Percentiles rank a stretch among this genome's conserved stretches.
These are phyloP conservation scores for Lantana camara DNA, from an alignment of 257 asterid genomes.

Conservation along the genomic window DNA sequence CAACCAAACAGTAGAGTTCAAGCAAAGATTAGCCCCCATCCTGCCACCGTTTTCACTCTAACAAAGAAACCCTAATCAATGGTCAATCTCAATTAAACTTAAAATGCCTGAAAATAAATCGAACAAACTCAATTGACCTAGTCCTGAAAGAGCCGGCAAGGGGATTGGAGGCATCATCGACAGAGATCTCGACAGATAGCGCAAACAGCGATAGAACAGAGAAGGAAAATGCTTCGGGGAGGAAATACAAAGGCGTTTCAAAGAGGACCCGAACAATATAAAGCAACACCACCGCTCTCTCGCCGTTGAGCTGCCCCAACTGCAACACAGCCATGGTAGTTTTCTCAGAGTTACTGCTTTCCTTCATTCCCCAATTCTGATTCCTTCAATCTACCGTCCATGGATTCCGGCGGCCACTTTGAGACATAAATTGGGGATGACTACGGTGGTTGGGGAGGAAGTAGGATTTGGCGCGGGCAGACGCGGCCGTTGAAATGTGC, in stretches of 20 bases:
- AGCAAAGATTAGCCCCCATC: conserved; percentile 1
- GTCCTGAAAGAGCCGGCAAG: conserved; percentile 51
- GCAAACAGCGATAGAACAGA: conserved; percentile 63
- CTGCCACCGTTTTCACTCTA: not conserved
- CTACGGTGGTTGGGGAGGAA: not conserved
- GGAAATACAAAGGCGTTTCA: conserved; percentile 55
- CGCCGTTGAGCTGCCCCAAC: conserved; percentile 75
- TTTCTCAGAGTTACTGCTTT: not conserved
- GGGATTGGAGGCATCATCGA: conserved; percentile 58
- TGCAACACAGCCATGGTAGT: conserved; percentile 45
- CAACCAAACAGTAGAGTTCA: not conserved
- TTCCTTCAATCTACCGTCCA: not conserved
- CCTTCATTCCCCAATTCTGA: conserved; percentile 10
- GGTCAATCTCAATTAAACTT: conserved; percentile 16
- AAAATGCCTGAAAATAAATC: not conserved
- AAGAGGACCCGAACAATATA: conserved; percentile 55
- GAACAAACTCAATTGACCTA: conserved; percentile 47
- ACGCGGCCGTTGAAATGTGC: not conserved
- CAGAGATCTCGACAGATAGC: conserved; percentile 74
- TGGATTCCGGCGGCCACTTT: conserved; percentile 10
- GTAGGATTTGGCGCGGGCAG: conserved; percentile 23
- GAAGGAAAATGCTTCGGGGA: conserved; percentile 60
- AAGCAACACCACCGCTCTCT: conserved; percentile 78
- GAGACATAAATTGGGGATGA: not conserved
- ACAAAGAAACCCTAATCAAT: not conserved